These are phyloP conservation scores for Gossypium stocksii DNA, from an alignment of 345 rosid genomes.

Conservation along the genomic window DNA sequence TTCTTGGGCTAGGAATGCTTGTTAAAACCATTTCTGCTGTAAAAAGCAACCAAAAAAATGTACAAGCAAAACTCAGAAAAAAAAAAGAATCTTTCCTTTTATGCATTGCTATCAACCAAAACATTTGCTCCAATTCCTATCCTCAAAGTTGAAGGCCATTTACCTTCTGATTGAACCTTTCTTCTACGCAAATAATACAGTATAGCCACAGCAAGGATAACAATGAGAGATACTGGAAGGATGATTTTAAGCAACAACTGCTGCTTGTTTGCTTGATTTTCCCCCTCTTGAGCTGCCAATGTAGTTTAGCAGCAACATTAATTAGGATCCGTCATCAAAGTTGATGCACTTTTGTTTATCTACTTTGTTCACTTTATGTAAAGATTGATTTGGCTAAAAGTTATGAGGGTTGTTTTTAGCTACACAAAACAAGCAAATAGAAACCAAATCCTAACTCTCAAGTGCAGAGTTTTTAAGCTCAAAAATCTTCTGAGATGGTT, in stretches of 20 bases:
- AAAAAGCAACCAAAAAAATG: background rate
- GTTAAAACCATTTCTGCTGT: constrained; percentile 6
- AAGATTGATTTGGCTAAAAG: background rate
- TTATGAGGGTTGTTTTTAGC: background rate
- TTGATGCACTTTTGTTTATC: background rate
- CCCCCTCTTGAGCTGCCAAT: constrained; percentile 14
- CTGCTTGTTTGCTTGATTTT: background rate
- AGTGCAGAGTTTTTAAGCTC: background rate
- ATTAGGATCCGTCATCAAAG: background rate
- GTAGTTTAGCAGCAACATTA: background rate
- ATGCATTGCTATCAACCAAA: background rate
- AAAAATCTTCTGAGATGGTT: background rate
- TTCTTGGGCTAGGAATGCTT: background rate
- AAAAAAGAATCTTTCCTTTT: background rate
- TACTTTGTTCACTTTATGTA: background rate
- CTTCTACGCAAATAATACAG: constrained; percentile 16
- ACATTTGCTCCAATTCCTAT: background rate
- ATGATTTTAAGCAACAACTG: constrained; percentile 16
- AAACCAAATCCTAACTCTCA: background rate
- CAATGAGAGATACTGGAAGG: constrained; percentile 21
- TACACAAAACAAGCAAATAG: background rate
- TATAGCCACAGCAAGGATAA: constrained; percentile 13
- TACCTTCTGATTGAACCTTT: constrained; percentile 24
- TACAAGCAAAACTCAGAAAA: background rate
- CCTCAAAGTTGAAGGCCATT: background rate